Percentiles rank a stretch among this genome's conserved stretches.
These are phyloP conservation scores for Didymella exigua DNA, from an alignment of 2,329 filamentous ascomycete species.

Conservation along the genomic window DNA sequence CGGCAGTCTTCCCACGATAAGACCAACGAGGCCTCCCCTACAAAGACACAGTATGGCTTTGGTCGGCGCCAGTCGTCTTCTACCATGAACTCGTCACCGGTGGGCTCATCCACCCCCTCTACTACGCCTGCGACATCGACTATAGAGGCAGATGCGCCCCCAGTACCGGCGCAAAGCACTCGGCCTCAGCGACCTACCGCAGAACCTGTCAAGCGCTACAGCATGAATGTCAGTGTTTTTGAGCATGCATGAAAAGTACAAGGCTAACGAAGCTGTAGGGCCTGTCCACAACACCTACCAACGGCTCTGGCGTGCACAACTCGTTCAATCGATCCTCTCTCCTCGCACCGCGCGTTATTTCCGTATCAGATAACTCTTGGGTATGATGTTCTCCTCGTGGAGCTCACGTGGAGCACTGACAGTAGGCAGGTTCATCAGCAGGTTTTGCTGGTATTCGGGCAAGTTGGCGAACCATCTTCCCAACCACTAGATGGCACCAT, in stretches of 20 bases:
- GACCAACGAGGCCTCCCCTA: constrained; percentile 16
- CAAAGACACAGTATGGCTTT: constrained; percentile 28
- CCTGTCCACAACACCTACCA: constrained; percentile 58
- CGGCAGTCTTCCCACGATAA: constrained; percentile 61
- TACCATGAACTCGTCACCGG: constrained; percentile 61
- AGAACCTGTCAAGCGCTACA: constrained; percentile 61
- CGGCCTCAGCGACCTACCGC: constrained; percentile 52
- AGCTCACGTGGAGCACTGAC: constrained; percentile 2
- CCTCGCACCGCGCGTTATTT: constrained; percentile 80
- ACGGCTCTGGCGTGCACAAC: constrained; percentile 51
- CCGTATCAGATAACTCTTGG: constrained; percentile 82
- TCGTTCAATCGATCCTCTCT: constrained; percentile 69
- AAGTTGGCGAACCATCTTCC: constrained; percentile 73
- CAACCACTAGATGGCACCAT: constrained; percentile 77
- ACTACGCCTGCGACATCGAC: constrained; percentile 68
- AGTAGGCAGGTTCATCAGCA: constrained; percentile 82
- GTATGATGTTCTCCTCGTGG: constrained; percentile 63
- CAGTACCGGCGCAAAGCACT: constrained; percentile 39
- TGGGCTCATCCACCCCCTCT: constrained; percentile 75
- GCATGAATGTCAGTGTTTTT: constrained; percentile 47
- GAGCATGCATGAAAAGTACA: not conserved
- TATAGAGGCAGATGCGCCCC: constrained; percentile 69
- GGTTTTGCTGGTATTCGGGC: constrained; percentile 78
- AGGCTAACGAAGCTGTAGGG: constrained; percentile 47
- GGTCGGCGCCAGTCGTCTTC: constrained; percentile 64